Conservation (phyloP, 2,329 filamentous ascomycete species). For the Penicillium janthinellum region DNA sequence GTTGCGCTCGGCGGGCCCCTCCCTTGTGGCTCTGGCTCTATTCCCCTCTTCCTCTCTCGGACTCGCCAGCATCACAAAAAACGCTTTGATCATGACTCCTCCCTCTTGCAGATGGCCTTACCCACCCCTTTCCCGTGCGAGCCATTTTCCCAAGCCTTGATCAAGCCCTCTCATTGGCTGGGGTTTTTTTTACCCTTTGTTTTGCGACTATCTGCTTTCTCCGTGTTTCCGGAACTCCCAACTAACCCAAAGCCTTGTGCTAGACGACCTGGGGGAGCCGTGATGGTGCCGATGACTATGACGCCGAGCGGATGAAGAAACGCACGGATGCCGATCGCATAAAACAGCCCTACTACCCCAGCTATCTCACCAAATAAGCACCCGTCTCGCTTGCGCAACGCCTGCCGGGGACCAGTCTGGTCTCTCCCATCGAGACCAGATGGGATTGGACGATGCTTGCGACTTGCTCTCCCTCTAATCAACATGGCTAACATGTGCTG, state of each 20-base stretch:
- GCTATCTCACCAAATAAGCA: conserved; percentile 33
- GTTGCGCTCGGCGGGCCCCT: conserved; percentile 15
- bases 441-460: neutral
- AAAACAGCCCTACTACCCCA: conserved; percentile 37
- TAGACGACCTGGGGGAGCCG: conserved; percentile 96
- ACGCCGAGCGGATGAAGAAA: conserved; percentile 66
- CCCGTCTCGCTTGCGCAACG: neutral
- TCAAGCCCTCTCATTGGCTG: neutral
- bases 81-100: conserved; percentile 30
- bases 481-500: neutral
- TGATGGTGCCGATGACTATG: conserved; percentile 84
- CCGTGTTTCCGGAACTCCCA: conserved; percentile 2
- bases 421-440: neutral
- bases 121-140: conserved; percentile 22
- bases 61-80: conserved; percentile 19
- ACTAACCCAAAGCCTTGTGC: conserved; percentile 19
- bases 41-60: conserved; percentile 15
- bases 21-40: conserved; percentile 1
- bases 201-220: neutral
- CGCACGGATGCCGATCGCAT: conserved; percentile 39
- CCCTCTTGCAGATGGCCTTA: conserved; percentile 24
- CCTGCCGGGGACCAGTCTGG: conserved; percentile 2
- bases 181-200: neutral
- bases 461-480: neutral
- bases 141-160: neutral